Percentiles rank a stretch among this genome's conserved stretches.
These are phyloP conservation scores for Termitomyces bulborhizus DNA, from an alignment of 768 basidiomycete genomes.

Conservation along the genomic window DNA sequence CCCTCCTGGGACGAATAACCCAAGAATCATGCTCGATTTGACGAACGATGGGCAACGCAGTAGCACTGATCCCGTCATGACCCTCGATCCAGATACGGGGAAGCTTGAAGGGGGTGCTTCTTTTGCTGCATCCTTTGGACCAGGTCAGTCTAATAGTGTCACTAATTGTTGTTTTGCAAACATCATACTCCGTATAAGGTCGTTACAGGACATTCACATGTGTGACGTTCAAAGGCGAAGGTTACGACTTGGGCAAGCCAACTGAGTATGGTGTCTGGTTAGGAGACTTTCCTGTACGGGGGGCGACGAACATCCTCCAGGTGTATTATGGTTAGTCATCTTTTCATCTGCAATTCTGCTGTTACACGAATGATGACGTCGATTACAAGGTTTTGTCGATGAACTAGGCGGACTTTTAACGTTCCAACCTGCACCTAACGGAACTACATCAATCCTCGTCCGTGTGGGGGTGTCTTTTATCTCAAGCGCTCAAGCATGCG, in stretches of 20 bases:
- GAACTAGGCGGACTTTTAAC: slow-evolving; percentile 50
- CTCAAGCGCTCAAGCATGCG: slow-evolving; percentile 53
- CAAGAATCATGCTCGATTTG: slow-evolving; percentile 53
- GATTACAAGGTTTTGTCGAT: slow-evolving; percentile 35
- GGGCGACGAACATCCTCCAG: slow-evolving; percentile 39
- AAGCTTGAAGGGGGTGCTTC: slow-evolving; percentile 42
- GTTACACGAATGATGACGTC: background rate
- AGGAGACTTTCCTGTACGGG: slow-evolving; percentile 40
- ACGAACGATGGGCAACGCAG: slow-evolving; percentile 57
- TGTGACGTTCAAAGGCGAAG: slow-evolving; percentile 53
- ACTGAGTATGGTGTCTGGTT: slow-evolving; percentile 53
- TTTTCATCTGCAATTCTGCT: background rate
- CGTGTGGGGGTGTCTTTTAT: slow-evolving; percentile 65
- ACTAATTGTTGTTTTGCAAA: background rate
- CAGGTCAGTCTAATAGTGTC: slow-evolving; percentile 20
- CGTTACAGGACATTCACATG: slow-evolving; percentile 54
- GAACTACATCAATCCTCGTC: slow-evolving; percentile 40
- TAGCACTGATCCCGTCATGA: slow-evolving; percentile 40
- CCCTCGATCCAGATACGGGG: slow-evolving; percentile 40
- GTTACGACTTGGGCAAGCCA: slow-evolving; percentile 37
- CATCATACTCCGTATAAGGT: slow-evolving; percentile 21
- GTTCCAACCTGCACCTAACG: slow-evolving; percentile 35
- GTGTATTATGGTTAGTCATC: slow-evolving; percentile 38
- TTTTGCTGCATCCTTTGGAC: slow-evolving; percentile 55
- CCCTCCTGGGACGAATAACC: slow-evolving; percentile 37